Percentiles rank a stretch among this genome's conserved stretches.
phyloP scores from a whole-genome alignment of 306 rosid genomes.

The Biancaea sappan region DNA sequence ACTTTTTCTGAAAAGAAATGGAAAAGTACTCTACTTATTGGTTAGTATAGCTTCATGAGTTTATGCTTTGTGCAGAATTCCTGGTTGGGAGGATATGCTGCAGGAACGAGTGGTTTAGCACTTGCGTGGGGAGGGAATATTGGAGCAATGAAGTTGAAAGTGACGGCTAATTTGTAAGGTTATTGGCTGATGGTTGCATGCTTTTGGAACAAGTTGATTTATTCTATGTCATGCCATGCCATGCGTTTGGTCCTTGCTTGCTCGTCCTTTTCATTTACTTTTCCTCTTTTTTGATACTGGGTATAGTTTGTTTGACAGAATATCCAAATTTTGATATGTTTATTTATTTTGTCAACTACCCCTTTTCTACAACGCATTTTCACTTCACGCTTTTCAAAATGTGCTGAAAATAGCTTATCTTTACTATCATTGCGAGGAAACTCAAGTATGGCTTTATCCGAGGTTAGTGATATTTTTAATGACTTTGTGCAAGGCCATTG shows the following conservation, averaged over 20 bases:
- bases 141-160: conserved; percentile 13
- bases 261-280: background rate
- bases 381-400: background rate
- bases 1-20: background rate
- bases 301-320: background rate
- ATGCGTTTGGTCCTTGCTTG: background rate
- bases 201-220: conserved; percentile 14
- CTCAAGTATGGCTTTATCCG: background rate
- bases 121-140: background rate
- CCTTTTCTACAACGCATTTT: background rate
- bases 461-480: background rate
- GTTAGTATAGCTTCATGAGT: background rate
- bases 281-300: background rate
- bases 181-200: background rate
- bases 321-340: background rate
- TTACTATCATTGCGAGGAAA: background rate
- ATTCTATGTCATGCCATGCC: background rate
- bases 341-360: background rate
- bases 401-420: background rate
- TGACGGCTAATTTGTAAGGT: conserved; percentile 16
- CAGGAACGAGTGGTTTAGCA: conserved; percentile 67
- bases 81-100: conserved; percentile 88
- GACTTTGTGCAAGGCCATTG: background rate
- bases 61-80: conserved; percentile 39
- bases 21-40: background rate